These are phyloP conservation scores for Umbelopsis sp. DNA, from an alignment of 192 early-diverging fungal genomes.

Conservation along the genomic window DNA sequence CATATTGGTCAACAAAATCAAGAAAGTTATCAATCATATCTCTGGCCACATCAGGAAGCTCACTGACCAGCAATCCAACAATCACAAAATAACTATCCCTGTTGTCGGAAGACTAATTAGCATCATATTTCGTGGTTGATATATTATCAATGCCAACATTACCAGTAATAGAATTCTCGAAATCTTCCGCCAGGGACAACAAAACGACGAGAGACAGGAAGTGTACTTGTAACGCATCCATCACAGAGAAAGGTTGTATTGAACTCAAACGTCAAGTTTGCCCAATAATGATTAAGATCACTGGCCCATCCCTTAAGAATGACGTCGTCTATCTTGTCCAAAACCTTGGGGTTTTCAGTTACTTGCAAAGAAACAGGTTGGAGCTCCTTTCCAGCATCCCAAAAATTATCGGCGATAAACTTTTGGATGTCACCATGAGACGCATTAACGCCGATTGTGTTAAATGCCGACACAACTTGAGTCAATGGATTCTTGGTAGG, in stretches of 20 bases:
- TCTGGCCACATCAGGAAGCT: slow-evolving; percentile 45
- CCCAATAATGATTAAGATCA: slow-evolving; percentile 59
- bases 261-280: slow-evolving; percentile 53
- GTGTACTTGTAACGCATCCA: slow-evolving; percentile 57
- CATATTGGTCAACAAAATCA: slow-evolving; percentile 57
- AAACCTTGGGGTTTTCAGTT: slow-evolving; percentile 44
- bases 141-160: too few relatives aligned
- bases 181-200: slow-evolving; percentile 76
- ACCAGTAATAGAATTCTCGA: slow-evolving; percentile 74
- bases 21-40: slow-evolving; percentile 64
- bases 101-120: neutral
- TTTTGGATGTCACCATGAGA: slow-evolving; percentile 31
- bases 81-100: slow-evolving; percentile 70
- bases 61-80: slow-evolving; percentile 60
- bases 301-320: slow-evolving; percentile 48
- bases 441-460: slow-evolving; percentile 43
- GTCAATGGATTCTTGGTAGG: slow-evolving; percentile 57
- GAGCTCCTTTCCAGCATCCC: slow-evolving; percentile 51
- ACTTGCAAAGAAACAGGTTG: slow-evolving; percentile 33
- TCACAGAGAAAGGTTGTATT: slow-evolving; percentile 50
- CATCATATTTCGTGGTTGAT: too few relatives aligned
- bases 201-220: slow-evolving; percentile 58
- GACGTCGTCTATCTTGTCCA: slow-evolving; percentile 45
- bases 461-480: slow-evolving; percentile 56
- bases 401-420: slow-evolving; percentile 63